Conservation (phyloP, 768 basidiomycete genomes). For the Suillus occidentalis region DNA sequence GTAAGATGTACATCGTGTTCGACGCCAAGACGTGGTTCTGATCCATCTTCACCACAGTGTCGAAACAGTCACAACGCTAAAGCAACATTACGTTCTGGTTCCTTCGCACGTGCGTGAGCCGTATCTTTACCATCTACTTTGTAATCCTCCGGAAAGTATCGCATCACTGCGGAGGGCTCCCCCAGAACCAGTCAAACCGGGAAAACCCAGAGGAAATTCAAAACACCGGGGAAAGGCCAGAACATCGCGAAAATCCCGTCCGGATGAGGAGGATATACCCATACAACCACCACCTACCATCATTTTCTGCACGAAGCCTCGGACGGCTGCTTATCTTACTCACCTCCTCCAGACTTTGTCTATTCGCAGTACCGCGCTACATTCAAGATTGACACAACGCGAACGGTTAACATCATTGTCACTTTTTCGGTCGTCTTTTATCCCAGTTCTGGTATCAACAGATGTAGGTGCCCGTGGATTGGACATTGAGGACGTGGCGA, state of each 20-base stretch:
- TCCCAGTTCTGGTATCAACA: conserved; percentile 91
- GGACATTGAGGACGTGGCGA: conserved; percentile 94
- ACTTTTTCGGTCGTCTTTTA: conserved; percentile 79
- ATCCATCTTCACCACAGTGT: conserved; percentile 46
- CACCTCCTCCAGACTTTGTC: conserved; percentile 70
- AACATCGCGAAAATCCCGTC: conserved; percentile 30
- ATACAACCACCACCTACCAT: conserved; percentile 92
- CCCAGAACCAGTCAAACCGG: conserved; percentile 47
- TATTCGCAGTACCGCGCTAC: conserved; percentile 86
- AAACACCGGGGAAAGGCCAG: conserved; percentile 27
- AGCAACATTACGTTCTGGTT: conserved; percentile 88
- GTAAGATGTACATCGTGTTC: conserved; percentile 44
- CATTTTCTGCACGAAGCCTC: conserved; percentile 85
- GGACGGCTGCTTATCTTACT: conserved; percentile 89
- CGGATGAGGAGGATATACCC: conserved; percentile 47
- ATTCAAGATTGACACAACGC: conserved; percentile 91
- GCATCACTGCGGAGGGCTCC: conserved; percentile 62
- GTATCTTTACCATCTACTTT: conserved; percentile 88
- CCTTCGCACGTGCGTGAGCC: conserved; percentile 93
- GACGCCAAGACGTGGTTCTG: conserved; percentile 5
- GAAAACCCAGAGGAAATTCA: conserved; percentile 25
- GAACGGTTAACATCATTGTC: conserved; percentile 84
- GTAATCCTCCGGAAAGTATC: conserved; percentile 83
- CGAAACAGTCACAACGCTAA: conserved; percentile 85
- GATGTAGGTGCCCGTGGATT: conserved; percentile 95